phyloP scores from a whole-genome alignment of 805 yeast species.

The Huiozyma sinensis region DNA sequence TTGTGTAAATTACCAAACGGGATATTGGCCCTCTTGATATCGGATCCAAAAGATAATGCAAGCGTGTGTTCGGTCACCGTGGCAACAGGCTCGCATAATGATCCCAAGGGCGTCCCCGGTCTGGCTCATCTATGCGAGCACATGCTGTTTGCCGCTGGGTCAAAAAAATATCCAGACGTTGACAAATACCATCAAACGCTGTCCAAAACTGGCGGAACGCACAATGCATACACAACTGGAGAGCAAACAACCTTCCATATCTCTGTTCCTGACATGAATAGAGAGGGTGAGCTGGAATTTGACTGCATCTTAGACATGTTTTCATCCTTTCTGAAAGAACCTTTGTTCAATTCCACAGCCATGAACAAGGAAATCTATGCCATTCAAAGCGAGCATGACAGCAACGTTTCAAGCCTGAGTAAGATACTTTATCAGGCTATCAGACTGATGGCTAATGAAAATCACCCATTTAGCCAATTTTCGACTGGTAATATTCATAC shows the following conservation, averaged over 20 bases:
- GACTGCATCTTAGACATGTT: constrained; percentile 39
- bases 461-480: constrained; percentile 50
- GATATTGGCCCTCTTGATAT: constrained; percentile 52
- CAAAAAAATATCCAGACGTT: constrained; percentile 42
- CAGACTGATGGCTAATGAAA: constrained; percentile 36
- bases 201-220: constrained; percentile 40
- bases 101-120: constrained; percentile 62
- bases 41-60: constrained; percentile 57
- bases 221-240: constrained; percentile 62
- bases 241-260: constrained; percentile 56
- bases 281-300: constrained; percentile 31
- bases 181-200: constrained; percentile 36
- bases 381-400: constrained; percentile 54
- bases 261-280: constrained; percentile 40
- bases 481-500: constrained; percentile 56
- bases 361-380: constrained; percentile 46
- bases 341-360: constrained; percentile 35
- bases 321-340: constrained; percentile 40
- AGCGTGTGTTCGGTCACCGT: constrained; percentile 68
- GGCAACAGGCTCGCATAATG: constrained; percentile 71
- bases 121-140: constrained; percentile 89
- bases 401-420: constrained; percentile 35
- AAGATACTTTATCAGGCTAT: constrained; percentile 51
- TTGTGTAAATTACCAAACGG: constrained; percentile 55
- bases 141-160: constrained; percentile 43